phyloP scores from a whole-genome alignment of 345 rosid genomes.

The Murraya paniculata region DNA sequence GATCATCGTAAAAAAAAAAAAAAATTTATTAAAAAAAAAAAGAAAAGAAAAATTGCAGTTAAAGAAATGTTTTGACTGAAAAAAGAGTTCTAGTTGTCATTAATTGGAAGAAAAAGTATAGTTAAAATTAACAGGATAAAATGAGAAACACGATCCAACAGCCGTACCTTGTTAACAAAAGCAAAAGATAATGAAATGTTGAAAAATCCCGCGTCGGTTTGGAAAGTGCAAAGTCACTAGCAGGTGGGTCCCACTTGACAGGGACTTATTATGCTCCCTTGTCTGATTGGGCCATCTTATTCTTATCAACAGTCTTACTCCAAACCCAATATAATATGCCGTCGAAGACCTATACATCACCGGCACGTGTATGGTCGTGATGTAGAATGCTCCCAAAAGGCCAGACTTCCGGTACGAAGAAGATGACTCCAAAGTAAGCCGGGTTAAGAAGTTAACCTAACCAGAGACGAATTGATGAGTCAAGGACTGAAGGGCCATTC shows the following conservation, averaged over 20 bases:
- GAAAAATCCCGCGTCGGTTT: not conserved
- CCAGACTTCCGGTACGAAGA: not conserved
- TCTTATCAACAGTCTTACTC: not conserved
- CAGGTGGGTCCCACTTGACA: not conserved
- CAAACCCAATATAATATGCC: not conserved
- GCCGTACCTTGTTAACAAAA: constrained; percentile 4
- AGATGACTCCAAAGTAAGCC: not conserved
- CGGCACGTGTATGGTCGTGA: not conserved
- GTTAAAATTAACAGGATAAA: not conserved
- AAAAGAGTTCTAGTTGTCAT: too few relatives aligned
- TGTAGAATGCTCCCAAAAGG: not conserved
- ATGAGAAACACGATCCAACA: not conserved
- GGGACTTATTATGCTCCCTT: not conserved
- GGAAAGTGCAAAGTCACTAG: not conserved
- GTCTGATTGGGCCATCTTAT: not conserved
- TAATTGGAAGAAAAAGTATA: not conserved
- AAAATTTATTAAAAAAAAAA: too few relatives aligned
- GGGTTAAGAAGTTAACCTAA: not conserved
- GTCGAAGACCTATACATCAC: not conserved
- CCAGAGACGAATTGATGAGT: not conserved
- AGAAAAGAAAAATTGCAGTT: too few relatives aligned
- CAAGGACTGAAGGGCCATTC: not conserved
- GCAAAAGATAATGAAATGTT: not conserved
- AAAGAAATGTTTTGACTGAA: too few relatives aligned
- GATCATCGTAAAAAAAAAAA: too few relatives aligned